phyloP scores from a whole-genome alignment of 148 eudicot genomes.

The Amaranthus palmeri region DNA sequence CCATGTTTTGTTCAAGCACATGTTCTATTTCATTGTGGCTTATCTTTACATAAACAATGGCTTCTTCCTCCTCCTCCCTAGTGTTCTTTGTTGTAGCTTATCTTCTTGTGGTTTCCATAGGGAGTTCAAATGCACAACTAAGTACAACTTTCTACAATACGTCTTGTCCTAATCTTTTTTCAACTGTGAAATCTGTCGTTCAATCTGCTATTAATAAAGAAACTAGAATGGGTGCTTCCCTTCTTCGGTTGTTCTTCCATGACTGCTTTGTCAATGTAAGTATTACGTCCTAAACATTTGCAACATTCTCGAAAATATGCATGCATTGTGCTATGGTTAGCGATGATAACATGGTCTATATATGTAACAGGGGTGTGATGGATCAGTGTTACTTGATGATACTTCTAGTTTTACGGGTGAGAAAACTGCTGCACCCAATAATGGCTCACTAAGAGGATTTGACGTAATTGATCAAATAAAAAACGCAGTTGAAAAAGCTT shows the following conservation, averaged over 20 bases:
- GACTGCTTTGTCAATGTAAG: slow-evolving; percentile 88
- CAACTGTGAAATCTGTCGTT: slow-evolving; percentile 44
- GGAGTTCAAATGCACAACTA: slow-evolving; percentile 67
- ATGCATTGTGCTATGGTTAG: neutral
- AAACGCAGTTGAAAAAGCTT: slow-evolving; percentile 57
- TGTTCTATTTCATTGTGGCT: too few relatives aligned
- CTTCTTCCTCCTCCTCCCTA: slow-evolving; percentile 29
- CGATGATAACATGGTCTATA: neutral
- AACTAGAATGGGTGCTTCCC: slow-evolving; percentile 87
- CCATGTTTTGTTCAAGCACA: too few relatives aligned
- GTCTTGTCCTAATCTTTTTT: slow-evolving; percentile 57
- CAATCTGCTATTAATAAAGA: slow-evolving; percentile 53
- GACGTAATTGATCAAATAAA: slow-evolving; percentile 73
- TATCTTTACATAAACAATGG: slow-evolving; percentile 28
- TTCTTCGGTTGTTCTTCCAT: slow-evolving; percentile 79
- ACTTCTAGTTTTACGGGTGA: slow-evolving; percentile 56
- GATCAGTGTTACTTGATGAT: slow-evolving; percentile 70
- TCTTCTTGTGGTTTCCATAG: slow-evolving; percentile 35
- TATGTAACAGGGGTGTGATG: slow-evolving; percentile 67
- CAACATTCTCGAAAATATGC: neutral
- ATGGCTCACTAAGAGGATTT: slow-evolving; percentile 60
- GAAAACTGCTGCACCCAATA: slow-evolving; percentile 59
- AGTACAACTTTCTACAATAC: slow-evolving; percentile 50
- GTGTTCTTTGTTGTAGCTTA: slow-evolving; percentile 7
- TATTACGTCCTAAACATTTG: neutral